Evolutionary conservation across 202 grass and related monocot species (phyloP).

Genomic region (Carex sylvatica): DNA sequence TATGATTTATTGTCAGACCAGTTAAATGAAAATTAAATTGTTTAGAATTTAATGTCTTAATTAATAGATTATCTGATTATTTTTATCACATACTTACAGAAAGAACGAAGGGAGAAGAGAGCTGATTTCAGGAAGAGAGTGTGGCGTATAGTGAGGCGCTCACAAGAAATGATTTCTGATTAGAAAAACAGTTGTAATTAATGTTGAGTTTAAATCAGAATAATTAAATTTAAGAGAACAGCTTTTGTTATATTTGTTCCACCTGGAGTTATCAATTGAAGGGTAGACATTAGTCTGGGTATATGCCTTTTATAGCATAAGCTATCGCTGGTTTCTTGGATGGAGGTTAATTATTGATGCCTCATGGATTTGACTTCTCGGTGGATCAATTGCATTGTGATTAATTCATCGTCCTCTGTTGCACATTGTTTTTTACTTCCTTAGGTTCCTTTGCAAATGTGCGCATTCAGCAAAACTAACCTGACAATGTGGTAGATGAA

Average conservation of each 20-base stretch:
- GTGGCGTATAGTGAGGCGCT: conserved; percentile 21
- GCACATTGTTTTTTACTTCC: neutral
- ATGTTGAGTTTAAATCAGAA: neutral
- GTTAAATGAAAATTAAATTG: neutral
- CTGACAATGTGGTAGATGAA: neutral
- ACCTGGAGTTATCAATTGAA: neutral
- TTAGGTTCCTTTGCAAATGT: neutral
- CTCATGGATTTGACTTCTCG: neutral
- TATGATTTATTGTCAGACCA: neutral
- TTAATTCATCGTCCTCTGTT: neutral
- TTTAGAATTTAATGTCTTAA: neutral
- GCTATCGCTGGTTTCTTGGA: neutral
- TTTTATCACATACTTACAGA: conserved; percentile 29
- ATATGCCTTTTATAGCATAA: neutral
- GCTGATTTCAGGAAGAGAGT: conserved; percentile 43
- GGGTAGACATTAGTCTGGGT: neutral
- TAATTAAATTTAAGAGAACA: neutral
- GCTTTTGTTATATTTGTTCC: neutral
- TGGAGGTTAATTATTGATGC: neutral
- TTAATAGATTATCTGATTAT: neutral
- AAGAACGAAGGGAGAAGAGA: conserved; percentile 39
- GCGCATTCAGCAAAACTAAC: neutral
- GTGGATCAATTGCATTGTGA: neutral
- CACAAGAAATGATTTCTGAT: conserved; percentile 33
- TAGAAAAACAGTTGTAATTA: neutral